Evolutionary conservation across 345 rosid genomes (phyloP).

Genomic region (Murraya paniculata): DNA sequence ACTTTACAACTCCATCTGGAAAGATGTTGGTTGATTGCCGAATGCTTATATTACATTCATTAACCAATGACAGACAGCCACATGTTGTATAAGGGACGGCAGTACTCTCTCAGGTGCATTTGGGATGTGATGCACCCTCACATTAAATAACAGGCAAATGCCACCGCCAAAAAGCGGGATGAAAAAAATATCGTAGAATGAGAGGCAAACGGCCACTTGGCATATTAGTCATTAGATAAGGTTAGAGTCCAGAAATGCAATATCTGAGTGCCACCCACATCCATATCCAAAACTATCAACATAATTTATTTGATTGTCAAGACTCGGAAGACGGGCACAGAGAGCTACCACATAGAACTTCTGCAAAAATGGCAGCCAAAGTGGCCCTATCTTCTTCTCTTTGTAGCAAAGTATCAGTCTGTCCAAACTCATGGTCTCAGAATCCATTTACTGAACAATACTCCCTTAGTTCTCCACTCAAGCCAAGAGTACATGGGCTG

Average conservation of each 20-base stretch:
- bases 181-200: neutral
- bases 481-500: constrained; percentile 23
- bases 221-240: constrained; percentile 21
- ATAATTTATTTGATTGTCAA: neutral
- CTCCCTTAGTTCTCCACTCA: constrained; percentile 16
- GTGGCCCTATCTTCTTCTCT: constrained; percentile 38
- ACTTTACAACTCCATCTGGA: no score
- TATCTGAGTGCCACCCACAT: constrained; percentile 10
- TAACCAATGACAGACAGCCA: constrained; percentile 11
- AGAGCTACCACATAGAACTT: neutral
- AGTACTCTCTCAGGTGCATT: neutral
- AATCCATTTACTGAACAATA: constrained; percentile 14
- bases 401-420: constrained; percentile 21
- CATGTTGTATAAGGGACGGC: neutral
- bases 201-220: neutral
- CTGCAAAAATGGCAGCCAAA: constrained; percentile 49
- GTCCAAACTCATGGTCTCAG: constrained; percentile 24
- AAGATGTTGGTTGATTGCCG: neutral
- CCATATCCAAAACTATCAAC: constrained; percentile 13
- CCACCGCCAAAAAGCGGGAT: neutral
- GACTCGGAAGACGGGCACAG: neutral
- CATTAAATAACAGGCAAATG: neutral
- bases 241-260: neutral
- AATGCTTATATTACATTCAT: neutral
- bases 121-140: neutral